Evolutionary conservation across 352 stramenopile genomes (phyloP).

Genomic region (Phytopythium sindhum): DNA sequence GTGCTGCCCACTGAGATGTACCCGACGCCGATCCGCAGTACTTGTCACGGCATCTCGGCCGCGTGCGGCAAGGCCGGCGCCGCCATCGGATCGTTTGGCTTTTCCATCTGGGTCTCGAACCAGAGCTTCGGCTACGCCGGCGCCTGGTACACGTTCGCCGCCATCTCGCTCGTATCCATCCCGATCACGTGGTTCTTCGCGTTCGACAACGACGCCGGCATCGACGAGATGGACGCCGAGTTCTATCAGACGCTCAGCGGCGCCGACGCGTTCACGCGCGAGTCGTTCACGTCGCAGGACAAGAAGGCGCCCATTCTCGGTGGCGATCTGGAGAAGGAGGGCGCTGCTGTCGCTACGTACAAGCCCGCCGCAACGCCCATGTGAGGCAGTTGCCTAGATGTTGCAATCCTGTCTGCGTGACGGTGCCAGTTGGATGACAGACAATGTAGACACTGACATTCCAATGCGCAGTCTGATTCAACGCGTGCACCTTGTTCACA

Average conservation of each 20-base stretch:
- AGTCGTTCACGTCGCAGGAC: neutral
- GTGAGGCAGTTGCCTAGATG: neutral
- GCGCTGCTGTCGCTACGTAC: neutral
- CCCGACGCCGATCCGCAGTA: constrained; percentile 79
- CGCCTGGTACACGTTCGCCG: constrained; percentile 59
- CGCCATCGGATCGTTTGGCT: constrained; percentile 60
- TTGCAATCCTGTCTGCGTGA: too few relatives aligned
- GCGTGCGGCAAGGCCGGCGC: constrained; percentile 84
- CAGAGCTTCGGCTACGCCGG: neutral
- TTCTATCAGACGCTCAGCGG: constrained; percentile 12
- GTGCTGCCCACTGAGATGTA: constrained; percentile 88
- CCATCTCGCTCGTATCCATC: constrained; percentile 48
- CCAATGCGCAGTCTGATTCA: too few relatives aligned
- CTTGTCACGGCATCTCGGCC: constrained; percentile 71
- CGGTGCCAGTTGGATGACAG: too few relatives aligned
- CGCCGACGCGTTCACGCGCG: constrained; percentile 1
- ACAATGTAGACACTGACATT: neutral
- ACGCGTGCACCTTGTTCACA: too few relatives aligned
- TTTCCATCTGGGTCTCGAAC: constrained; percentile 44
- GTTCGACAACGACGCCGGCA: constrained; percentile 17
- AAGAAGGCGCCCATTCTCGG: neutral
- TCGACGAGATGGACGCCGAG: constrained; percentile 20
- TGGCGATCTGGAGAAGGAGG: neutral
- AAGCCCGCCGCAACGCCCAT: neutral
- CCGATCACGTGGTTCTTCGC: constrained; percentile 23